Conservation (phyloP, 352 stramenopile genomes). For the Elongisporangium prolatum region DNA sequence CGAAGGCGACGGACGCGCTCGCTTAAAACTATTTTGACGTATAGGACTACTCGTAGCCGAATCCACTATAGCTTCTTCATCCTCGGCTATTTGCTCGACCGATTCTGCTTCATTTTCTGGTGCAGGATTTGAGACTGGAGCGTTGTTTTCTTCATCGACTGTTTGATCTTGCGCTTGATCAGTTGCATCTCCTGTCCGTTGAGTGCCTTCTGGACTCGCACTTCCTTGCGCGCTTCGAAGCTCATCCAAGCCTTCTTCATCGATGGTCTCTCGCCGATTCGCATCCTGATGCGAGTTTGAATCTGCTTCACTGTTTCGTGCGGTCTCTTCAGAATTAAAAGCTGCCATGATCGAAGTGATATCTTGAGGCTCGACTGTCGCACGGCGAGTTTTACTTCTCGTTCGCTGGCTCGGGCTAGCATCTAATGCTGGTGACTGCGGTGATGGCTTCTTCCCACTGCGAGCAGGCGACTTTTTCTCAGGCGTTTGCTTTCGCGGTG, state of each 20-base stretch:
- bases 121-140: neutral
- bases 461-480: constrained; percentile 1
- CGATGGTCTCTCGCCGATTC: constrained; percentile 56
- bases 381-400: constrained; percentile 19
- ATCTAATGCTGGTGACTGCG: neutral
- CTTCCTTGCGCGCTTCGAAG: constrained; percentile 7
- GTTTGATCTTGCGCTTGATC: neutral
- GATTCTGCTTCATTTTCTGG: neutral
- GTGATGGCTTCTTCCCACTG: neutral
- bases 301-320: neutral
- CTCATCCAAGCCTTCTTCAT: constrained; percentile 39
- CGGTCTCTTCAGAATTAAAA: neutral
- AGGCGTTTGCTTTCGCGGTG: constrained; percentile 4
- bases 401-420: constrained; percentile 17
- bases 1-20: neutral
- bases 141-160: neutral
- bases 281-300: constrained; percentile 4
- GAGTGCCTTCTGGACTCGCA: neutral
- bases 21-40: neutral
- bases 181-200: neutral
- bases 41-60: neutral
- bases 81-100: neutral
- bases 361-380: constrained; percentile 55
- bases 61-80: constrained; percentile 1
- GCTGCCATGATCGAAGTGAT: constrained; percentile 18